Conservation (phyloP, 2,329 filamentous ascomycete species). For the Metarhizium sp. region DNA sequence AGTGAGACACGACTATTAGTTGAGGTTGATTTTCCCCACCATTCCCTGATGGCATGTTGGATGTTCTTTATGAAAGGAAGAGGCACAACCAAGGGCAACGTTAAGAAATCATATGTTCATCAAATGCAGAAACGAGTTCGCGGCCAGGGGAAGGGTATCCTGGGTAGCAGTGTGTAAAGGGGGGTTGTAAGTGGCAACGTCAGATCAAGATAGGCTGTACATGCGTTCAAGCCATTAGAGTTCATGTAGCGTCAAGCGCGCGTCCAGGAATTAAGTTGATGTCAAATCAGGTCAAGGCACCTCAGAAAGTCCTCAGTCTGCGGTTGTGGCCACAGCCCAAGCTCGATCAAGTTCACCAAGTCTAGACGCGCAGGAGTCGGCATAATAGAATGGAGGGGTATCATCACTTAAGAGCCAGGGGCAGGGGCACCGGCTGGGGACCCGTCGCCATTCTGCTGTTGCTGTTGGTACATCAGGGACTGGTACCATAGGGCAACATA, state of each 20-base stretch:
- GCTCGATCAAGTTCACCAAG: conserved; percentile 24
- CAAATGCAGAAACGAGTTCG: conserved; percentile 12
- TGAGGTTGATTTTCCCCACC: neutral
- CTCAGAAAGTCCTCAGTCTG: conserved; percentile 12
- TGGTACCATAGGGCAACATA: conserved; percentile 78
- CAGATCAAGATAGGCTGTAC: conserved; percentile 17
- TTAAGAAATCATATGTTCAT: conserved; percentile 11
- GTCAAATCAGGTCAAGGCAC: conserved; percentile 25
- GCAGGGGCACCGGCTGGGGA: conserved; percentile 25
- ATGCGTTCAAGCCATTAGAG: conserved; percentile 20
- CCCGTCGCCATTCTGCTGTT: conserved; percentile 28
- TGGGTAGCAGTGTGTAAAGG: neutral
- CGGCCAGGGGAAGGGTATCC: neutral
- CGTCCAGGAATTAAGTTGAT: conserved; percentile 16
- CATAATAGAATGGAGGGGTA: conserved; percentile 2
- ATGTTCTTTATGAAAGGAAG: neutral
- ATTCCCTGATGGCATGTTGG: neutral
- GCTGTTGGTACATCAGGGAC: conserved; percentile 41
- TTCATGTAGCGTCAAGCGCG: conserved; percentile 13
- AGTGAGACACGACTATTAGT: neutral
- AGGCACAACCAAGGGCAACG: neutral
- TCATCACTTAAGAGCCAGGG: conserved; percentile 27
- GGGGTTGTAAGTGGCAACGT: conserved; percentile 9
- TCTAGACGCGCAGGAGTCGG: conserved; percentile 13
- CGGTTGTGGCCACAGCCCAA: conserved; percentile 6